Evolutionary conservation across 108 stramenopile genomes (phyloP).

Genomic region (Craspedostauros australis): DNA sequence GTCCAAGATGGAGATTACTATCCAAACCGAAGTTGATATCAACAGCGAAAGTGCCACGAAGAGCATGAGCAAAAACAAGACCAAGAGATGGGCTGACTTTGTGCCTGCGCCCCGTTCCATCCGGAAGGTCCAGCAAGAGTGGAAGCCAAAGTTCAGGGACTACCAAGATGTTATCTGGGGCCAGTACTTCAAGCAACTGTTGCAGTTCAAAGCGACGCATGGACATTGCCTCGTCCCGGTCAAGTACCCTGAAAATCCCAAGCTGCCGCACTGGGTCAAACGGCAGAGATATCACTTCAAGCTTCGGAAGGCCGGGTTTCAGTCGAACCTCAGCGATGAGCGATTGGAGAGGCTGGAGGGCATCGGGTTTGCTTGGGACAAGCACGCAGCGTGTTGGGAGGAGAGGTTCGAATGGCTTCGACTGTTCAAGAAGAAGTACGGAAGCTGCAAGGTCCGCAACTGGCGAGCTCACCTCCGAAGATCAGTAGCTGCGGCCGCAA

Average conservation of each 20-base stretch:
- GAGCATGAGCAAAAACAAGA: too few species aligned
- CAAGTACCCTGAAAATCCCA: constrained; percentile 16
- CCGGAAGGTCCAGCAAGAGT: too few species aligned
- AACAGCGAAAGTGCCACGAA: too few species aligned
- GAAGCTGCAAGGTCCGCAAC: constrained; percentile 8
- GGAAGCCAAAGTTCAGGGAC: too few species aligned
- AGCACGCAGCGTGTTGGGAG: constrained; percentile 22
- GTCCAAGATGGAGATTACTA: too few species aligned
- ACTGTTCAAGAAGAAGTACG: background rate
- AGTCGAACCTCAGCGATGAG: constrained; percentile 40
- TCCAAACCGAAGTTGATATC: too few species aligned
- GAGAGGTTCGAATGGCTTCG: background rate
- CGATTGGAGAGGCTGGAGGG: constrained; percentile 31
- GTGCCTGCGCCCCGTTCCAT: too few species aligned
- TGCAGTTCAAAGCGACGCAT: constrained; percentile 16
- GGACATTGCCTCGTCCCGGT: constrained; percentile 33
- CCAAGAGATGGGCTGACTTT: too few species aligned
- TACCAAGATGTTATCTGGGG: constrained; percentile 34
- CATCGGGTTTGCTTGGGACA: constrained; percentile 45
- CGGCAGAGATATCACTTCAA: too few species aligned
- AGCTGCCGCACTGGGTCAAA: constrained; percentile 35
- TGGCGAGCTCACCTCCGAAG: too few species aligned
- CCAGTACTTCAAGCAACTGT: constrained; percentile 14
- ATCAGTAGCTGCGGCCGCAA: too few species aligned
- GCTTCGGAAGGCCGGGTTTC: constrained; percentile 20